Conservation (phyloP, 306 rosid species). For the Gastrolobium bilobum region DNA sequence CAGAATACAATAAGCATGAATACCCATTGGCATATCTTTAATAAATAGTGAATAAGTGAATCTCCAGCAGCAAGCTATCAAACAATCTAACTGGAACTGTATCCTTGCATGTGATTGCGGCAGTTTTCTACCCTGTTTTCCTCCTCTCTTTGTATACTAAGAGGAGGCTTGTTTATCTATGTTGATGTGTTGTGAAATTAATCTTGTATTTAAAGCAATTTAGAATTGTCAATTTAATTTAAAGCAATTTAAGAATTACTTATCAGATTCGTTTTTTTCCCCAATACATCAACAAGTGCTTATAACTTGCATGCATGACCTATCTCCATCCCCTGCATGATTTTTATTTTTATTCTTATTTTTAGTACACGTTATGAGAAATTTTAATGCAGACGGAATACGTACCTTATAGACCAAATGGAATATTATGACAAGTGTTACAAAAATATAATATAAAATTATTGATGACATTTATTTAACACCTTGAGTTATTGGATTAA, state of each 20-base stretch:
- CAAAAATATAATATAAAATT: too few relatives aligned
- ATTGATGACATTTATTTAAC: too few relatives aligned
- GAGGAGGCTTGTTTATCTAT: background rate
- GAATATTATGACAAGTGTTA: too few relatives aligned
- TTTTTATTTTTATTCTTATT: too few relatives aligned
- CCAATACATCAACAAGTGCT: background rate
- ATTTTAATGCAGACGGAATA: too few relatives aligned
- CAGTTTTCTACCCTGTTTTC: slow-evolving; percentile 11
- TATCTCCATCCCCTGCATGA: background rate
- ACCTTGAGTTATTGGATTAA: too few relatives aligned
- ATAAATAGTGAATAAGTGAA: slow-evolving; percentile 33
- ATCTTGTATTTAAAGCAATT: slow-evolving; percentile 17
- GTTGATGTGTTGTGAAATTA: slow-evolving; percentile 15
- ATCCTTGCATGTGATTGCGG: slow-evolving; percentile 12
- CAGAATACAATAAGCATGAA: slow-evolving; percentile 38
- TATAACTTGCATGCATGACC: background rate
- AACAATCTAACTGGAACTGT: slow-evolving; percentile 31
- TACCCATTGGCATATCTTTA: slow-evolving; percentile 4
- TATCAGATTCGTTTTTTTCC: background rate
- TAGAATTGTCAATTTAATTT: background rate
- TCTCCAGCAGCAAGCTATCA: slow-evolving; percentile 12
- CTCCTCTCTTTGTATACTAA: slow-evolving; percentile 21
- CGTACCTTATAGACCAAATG: too few relatives aligned
- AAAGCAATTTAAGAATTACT: background rate
- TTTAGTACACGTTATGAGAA: background rate